A percentile compares a stretch with the other conserved stretches of the same genome.
Conservation (phyloP, 2,329 filamentous ascomycete genomes). For the Coniosporium tulheliwenetii region DNA sequence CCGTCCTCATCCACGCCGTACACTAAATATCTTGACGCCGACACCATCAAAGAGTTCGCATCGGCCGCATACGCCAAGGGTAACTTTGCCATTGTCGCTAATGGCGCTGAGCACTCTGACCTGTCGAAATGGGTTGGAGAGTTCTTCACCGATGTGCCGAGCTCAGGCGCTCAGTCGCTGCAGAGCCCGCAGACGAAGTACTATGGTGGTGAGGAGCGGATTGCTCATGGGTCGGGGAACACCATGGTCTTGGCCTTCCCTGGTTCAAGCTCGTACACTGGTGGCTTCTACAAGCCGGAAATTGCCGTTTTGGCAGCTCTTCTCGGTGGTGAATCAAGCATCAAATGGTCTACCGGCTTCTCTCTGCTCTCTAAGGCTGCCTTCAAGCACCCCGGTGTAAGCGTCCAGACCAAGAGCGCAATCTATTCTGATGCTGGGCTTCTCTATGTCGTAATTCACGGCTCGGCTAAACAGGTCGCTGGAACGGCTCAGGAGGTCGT, state of each 20-base stretch:
- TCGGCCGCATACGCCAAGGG: slow-evolving; percentile 69
- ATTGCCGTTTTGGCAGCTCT: slow-evolving; percentile 74
- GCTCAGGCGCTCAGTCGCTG: slow-evolving; percentile 36
- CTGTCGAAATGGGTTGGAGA: slow-evolving; percentile 81
- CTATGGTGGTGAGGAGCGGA: slow-evolving; percentile 88
- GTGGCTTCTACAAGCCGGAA: slow-evolving; percentile 72
- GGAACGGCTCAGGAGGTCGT: slow-evolving; percentile 62
- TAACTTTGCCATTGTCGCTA: slow-evolving; percentile 83
- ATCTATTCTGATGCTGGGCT: slow-evolving; percentile 92
- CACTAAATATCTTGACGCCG: slow-evolving; percentile 65
- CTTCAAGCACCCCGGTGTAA: slow-evolving; percentile 48
- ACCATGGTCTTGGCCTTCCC: slow-evolving; percentile 84
- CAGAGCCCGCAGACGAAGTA: slow-evolving; percentile 61
- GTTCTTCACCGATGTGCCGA: slow-evolving; percentile 67
- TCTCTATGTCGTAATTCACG: slow-evolving; percentile 66
- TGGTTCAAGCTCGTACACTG: slow-evolving; percentile 61
- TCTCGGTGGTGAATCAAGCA: slow-evolving; percentile 74
- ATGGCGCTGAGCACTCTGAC: slow-evolving; percentile 62
- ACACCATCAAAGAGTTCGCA: slow-evolving; percentile 61
- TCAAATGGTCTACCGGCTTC: slow-evolving; percentile 95
- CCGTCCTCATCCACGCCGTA: slow-evolving; percentile 57
- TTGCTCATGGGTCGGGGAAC: slow-evolving; percentile 61
- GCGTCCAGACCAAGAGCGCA: slow-evolving; percentile 58
- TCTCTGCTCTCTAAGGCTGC: slow-evolving; percentile 73
- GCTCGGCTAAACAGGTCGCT: slow-evolving; percentile 56